A percentile compares a stretch with the other conserved stretches of the same genome.
These are phyloP conservation scores for Claviceps paspali DNA, from an alignment of 2,329 filamentous ascomycete species.

Conservation along the genomic window DNA sequence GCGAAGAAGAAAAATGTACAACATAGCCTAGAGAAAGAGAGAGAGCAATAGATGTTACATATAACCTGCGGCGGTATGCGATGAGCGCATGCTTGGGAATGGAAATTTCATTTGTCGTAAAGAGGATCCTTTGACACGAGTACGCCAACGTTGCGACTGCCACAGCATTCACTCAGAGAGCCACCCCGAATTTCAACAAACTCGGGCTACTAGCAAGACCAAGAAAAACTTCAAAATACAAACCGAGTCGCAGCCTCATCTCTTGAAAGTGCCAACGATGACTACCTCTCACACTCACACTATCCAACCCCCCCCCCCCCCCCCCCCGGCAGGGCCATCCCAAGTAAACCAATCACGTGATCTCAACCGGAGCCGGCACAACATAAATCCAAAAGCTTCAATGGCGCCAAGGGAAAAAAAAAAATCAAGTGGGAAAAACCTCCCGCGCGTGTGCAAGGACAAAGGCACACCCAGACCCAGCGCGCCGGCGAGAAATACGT, in stretches of 20 bases:
- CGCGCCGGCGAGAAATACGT: too few relatives aligned
- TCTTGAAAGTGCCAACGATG: too few relatives aligned
- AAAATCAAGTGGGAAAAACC: conserved; percentile 14
- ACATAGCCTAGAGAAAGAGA: conserved; percentile 24
- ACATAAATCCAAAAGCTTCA: conserved; percentile 17
- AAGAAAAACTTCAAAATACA: too few relatives aligned
- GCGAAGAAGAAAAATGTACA: conserved; percentile 18
- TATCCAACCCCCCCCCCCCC: too few relatives aligned
- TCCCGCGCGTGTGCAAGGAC: conserved; percentile 9
- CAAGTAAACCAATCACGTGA: conserved; percentile 6
- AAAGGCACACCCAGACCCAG: conserved; percentile 1
- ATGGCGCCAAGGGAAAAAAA: conserved; percentile 16
- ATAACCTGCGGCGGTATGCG: conserved; percentile 6
- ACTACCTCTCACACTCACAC: too few relatives aligned
- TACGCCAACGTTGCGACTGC: too few relatives aligned
- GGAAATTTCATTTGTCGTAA: conserved; percentile 10
- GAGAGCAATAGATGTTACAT: conserved; percentile 22
- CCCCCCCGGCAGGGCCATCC: too few relatives aligned
- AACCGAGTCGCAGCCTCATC: too few relatives aligned
- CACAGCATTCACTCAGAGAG: too few relatives aligned
- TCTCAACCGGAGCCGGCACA: conserved; percentile 14
- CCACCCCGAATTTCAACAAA: too few relatives aligned
- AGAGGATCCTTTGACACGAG: not conserved
- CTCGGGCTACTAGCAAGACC: too few relatives aligned
- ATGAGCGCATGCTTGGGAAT: conserved; percentile 5